Conservation (phyloP, 768 basidiomycete species). For the Boletus rex-veris region DNA sequence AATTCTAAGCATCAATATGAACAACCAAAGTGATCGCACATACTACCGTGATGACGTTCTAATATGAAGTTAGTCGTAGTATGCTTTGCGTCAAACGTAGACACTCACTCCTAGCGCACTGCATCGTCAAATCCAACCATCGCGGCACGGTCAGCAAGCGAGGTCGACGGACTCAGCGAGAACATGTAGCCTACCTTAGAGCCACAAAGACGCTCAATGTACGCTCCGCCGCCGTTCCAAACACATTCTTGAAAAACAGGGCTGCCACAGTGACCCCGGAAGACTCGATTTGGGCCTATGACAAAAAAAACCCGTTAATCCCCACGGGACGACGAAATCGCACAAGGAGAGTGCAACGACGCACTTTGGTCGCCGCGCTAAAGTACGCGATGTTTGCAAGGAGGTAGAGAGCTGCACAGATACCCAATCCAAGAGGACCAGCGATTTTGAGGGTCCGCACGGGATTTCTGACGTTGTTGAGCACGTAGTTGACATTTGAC, state of each 20-base stretch:
- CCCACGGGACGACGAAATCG: neutral
- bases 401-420: slow-evolving; percentile 51
- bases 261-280: slow-evolving; percentile 56
- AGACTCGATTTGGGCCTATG: slow-evolving; percentile 42
- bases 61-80: slow-evolving; percentile 1
- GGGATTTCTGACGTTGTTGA: slow-evolving; percentile 59
- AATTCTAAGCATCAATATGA: neutral
- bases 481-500: slow-evolving; percentile 55
- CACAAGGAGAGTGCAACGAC: neutral
- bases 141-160: neutral
- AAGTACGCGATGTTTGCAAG: slow-evolving; percentile 60
- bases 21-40: neutral
- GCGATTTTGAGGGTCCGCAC: slow-evolving; percentile 61
- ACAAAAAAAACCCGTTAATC: neutral
- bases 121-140: neutral
- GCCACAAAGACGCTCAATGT: slow-evolving; percentile 58
- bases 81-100: neutral
- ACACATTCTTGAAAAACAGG: slow-evolving; percentile 58
- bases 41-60: slow-evolving; percentile 35
- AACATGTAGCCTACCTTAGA: slow-evolving; percentile 38
- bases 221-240: slow-evolving; percentile 48
- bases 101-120: slow-evolving; percentile 37
- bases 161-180: neutral
- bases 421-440: slow-evolving; percentile 53
- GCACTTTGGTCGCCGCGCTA: slow-evolving; percentile 31